Conservation (phyloP, 805 yeast species). For the Wickerhamomyces bovis region DNA sequence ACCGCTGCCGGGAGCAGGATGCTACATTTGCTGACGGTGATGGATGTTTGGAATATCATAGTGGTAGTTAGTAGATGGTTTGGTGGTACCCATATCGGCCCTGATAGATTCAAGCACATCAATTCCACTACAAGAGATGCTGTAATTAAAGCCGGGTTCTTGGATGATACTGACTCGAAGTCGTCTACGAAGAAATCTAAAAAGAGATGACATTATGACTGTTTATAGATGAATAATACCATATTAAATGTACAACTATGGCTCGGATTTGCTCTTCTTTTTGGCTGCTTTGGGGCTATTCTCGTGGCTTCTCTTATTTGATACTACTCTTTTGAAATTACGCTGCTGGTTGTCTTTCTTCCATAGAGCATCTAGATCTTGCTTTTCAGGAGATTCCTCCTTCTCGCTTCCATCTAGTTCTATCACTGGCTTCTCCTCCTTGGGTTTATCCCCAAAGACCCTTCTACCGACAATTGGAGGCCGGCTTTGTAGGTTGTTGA, state of each 20-base stretch:
- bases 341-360: slow-evolving; percentile 18
- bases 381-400: slow-evolving; percentile 5
- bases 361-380: slow-evolving; percentile 20
- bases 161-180: slow-evolving; percentile 14
- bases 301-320: slow-evolving; percentile 7
- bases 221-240: not conserved
- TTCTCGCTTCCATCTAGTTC: slow-evolving; percentile 3
- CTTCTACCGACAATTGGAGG: slow-evolving; percentile 24
- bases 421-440: slow-evolving; percentile 9
- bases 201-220: slow-evolving; percentile 14
- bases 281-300: slow-evolving; percentile 6
- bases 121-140: slow-evolving; percentile 87
- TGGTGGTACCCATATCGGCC: slow-evolving; percentile 88
- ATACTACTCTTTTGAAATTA: not conserved
- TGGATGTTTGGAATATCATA: slow-evolving; percentile 79
- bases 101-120: slow-evolving; percentile 91
- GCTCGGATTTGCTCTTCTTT: slow-evolving; percentile 17
- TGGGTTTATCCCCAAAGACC: slow-evolving; percentile 21
- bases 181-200: slow-evolving; percentile 13
- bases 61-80: slow-evolving; percentile 83
- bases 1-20: slow-evolving; percentile 90
- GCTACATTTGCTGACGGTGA: slow-evolving; percentile 63
- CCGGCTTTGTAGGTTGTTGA: slow-evolving; percentile 23
- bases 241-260: not conserved
- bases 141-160: slow-evolving; percentile 56